Evolutionary conservation across 345 rosid genomes (phyloP).

Genomic region (Rhizophora apiculata): DNA sequence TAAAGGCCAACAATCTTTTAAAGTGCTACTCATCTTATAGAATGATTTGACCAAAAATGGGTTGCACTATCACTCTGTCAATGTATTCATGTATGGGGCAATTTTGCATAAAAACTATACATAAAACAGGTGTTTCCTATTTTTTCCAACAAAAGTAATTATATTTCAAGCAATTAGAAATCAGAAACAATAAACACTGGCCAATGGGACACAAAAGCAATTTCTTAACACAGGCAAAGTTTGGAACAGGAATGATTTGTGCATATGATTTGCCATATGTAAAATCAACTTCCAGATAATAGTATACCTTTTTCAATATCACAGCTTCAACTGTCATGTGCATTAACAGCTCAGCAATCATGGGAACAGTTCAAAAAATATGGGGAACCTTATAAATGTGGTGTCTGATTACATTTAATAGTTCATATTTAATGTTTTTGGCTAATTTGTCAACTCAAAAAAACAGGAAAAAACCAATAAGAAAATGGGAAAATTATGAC

Average conservation of each 20-base stretch:
- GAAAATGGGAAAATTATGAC: background rate
- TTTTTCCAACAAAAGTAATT: background rate
- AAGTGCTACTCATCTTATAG: background rate
- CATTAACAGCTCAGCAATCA: background rate
- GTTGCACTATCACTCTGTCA: no score
- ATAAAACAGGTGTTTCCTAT: no score
- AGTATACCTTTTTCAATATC: no score
- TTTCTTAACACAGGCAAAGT: background rate
- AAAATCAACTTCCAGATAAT: no score
- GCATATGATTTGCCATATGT: no score
- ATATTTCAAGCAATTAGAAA: background rate
- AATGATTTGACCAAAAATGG: conserved; percentile 6
- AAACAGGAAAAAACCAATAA: background rate
- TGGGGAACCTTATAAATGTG: background rate
- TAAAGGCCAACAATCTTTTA: no score
- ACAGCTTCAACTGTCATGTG: background rate
- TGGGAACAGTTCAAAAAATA: background rate
- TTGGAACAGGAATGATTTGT: background rate
- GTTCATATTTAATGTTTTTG: background rate
- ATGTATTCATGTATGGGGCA: no score
- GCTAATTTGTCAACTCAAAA: background rate
- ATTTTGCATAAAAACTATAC: no score
- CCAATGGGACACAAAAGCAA: background rate
- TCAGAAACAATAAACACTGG: background rate
- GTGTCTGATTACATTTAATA: background rate